Percentiles rank a stretch among this genome's conserved stretches.
Evolutionary conservation across 371 early-diverging fungal genomes (phyloP).

Genomic region (Mortierella sp.): DNA sequence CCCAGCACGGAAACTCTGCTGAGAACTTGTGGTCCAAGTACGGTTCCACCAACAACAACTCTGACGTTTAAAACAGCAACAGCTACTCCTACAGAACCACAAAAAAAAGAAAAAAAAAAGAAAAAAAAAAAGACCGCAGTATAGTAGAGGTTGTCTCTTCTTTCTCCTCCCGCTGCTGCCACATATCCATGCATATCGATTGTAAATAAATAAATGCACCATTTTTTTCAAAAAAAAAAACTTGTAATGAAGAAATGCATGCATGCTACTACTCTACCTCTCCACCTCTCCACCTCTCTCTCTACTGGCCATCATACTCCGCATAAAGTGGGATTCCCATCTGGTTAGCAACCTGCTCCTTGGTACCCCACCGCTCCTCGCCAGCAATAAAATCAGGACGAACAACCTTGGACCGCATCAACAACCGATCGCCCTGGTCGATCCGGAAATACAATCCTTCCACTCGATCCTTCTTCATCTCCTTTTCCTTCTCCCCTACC

Average conservation of each 20-base stretch:
- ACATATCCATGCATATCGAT: background rate
- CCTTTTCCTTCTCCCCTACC: background rate
- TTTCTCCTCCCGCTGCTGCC: background rate
- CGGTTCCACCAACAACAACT: background rate
- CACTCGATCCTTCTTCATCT: slow-evolving; percentile 22
- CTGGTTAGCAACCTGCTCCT: slow-evolving; percentile 49
- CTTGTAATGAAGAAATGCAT: background rate
- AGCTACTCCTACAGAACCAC: background rate
- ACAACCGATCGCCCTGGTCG: slow-evolving; percentile 57
- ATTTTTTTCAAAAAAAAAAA: background rate
- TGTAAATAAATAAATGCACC: background rate
- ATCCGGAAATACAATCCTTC: slow-evolving; percentile 53
- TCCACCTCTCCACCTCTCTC: too few relatives aligned
- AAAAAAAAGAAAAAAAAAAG: background rate
- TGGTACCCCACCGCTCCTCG: slow-evolving; percentile 63
- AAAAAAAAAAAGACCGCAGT: background rate
- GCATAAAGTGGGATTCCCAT: slow-evolving; percentile 3
- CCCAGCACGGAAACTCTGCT: background rate
- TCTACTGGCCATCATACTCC: slow-evolving; percentile 13
- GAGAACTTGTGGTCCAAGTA: slow-evolving; percentile 25
- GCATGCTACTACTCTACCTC: background rate
- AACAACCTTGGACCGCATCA: slow-evolving; percentile 63
- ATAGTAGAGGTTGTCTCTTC: background rate
- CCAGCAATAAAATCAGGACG: slow-evolving; percentile 65
- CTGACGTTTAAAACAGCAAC: background rate